phyloP scores from a whole-genome alignment of 1,139 yeast species.

The Debaryomyces psychrophilus region DNA sequence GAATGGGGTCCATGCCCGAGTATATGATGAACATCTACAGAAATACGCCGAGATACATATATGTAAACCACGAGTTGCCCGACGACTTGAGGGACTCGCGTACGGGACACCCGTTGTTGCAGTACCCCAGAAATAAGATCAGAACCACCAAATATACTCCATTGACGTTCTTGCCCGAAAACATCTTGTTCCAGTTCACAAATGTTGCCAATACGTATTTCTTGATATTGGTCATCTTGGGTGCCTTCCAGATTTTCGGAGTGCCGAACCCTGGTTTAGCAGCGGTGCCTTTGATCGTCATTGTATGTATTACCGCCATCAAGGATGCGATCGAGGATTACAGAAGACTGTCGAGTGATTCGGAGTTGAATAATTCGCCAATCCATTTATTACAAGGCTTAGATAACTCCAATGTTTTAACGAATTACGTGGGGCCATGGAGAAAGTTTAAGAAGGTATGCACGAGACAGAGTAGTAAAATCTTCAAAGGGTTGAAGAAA shows the following conservation, averaged over 20 bases:
- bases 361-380: slow-evolving; percentile 83
- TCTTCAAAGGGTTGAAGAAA: slow-evolving; percentile 27
- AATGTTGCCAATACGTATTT: slow-evolving; percentile 92
- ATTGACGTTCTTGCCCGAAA: slow-evolving; percentile 82
- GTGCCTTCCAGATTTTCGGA: slow-evolving; percentile 89
- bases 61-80: slow-evolving; percentile 43
- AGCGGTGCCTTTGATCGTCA: slow-evolving; percentile 92
- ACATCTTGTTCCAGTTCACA: slow-evolving; percentile 74
- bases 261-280: slow-evolving; percentile 87
- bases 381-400: slow-evolving; percentile 76
- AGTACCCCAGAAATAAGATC: slow-evolving; percentile 84
- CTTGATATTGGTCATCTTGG: slow-evolving; percentile 76
- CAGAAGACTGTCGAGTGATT: slow-evolving; percentile 75
- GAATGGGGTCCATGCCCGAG: slow-evolving; percentile 37
- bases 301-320: slow-evolving; percentile 83
- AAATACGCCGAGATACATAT: slow-evolving; percentile 41
- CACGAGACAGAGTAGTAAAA: slow-evolving; percentile 25
- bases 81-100: slow-evolving; percentile 30
- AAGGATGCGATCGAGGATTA: slow-evolving; percentile 96
- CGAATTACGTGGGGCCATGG: slow-evolving; percentile 66
- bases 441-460: slow-evolving; percentile 59
- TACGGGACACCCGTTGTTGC: slow-evolving; percentile 58
- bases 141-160: slow-evolving; percentile 97
- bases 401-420: slow-evolving; percentile 76
- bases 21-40: slow-evolving; percentile 40